Base-by-base conservation (phyloP, 768 basidiomycete species). In the Gymnopilus dilepis region DNA sequence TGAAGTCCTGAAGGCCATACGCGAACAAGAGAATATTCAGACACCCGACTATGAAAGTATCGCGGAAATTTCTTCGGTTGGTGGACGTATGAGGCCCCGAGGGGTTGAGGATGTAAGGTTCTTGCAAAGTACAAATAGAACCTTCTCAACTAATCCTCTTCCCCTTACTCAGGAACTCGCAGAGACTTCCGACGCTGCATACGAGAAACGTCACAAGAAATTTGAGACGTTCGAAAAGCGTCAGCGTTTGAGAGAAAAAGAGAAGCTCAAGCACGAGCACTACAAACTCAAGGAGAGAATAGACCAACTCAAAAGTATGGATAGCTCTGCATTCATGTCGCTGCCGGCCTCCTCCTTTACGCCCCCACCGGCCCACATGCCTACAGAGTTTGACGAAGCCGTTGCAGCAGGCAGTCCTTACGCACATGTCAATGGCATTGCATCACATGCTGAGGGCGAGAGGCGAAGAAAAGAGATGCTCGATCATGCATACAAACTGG, bases 211-310 rank as follows among this genome's bases (percentile, higher is more conserved):
- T 43, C 94, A 97, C 74, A 84, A 87, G 54, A 94, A 92, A 71
- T 95, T 92, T 73, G 94, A 95, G 72, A 84, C 83, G 13, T 90
- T 92, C 61, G 95, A 96, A 75, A 93, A 92, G 72, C 85, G 93
- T 7, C 87, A 89, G 70, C 89, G 94, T 4, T 77, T 92, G 33
- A 86, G 94, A 57, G 94, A 96, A 76, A 94, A 94, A 75, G 94
- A 97, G 75, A 94, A 94, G 71, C 84, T 96, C 57, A 90, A 91
- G 74, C 90, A 94, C 65, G 94, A 95, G 70, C 92, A 94, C 67
- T 94, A 95, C 77, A 94, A 94, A 71, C 86, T 97, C 69, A 90
- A 91, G 73, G 90, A 94, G 69, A 86, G 94, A 34, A 90, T 95
- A 62, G 93, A 95, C 54, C 90, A 95, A 69, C 81, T 95, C 58